Base-by-base conservation (phyloP, 805 yeast genomes). In the Ogataea methylovora region DNA sequence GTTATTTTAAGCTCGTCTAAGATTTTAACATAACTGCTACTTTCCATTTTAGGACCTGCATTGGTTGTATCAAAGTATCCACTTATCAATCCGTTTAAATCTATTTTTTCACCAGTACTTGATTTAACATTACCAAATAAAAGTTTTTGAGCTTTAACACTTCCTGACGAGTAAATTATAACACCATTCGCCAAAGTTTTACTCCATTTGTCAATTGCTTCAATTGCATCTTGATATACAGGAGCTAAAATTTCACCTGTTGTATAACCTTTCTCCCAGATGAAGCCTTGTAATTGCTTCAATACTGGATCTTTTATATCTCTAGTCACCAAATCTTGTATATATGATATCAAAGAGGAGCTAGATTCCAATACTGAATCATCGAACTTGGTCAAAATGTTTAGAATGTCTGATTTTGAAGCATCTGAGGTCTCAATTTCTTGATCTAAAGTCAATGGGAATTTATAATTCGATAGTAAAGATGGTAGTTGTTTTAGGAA, bases 21-120 rank as follows among this genome's bases (percentile, higher is more conserved):
- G 18, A 88, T 90, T 22, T 54, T 70, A 8, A 32, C 43, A 52
- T 88, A 88, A 13, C 94, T 81, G 8, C 46, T 32, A 1, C 54
- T 20, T 16, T 73, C 80, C 13, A 59, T 65, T 52, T 88, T 88
- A 40, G 66, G 71, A 0, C 97, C 97, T 2, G 86, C 74, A 8
- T 87, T 84, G 24, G 76, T 76, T 22, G 94, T 86, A 56, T 88
- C 97, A 51, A 76, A 88, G 58, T 86, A 88, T 12, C 81, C 94
- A 6, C 61, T 39, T 15, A 88, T 51, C 16, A 54, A 52, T 1
- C 56, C 53, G 28, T 73, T 81, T 48, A 85, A 54, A 53, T 83
- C 84, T 17, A 61, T 51, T 15, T 47, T 40, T 7, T 40, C 36
- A 4, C 32, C 20, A 5, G 33, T 34, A 8, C 48, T 54, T 4